These are phyloP conservation scores for Geosmithia putterillii DNA, from an alignment of 2,329 filamentous ascomycete genomes.

Conservation along the genomic window DNA sequence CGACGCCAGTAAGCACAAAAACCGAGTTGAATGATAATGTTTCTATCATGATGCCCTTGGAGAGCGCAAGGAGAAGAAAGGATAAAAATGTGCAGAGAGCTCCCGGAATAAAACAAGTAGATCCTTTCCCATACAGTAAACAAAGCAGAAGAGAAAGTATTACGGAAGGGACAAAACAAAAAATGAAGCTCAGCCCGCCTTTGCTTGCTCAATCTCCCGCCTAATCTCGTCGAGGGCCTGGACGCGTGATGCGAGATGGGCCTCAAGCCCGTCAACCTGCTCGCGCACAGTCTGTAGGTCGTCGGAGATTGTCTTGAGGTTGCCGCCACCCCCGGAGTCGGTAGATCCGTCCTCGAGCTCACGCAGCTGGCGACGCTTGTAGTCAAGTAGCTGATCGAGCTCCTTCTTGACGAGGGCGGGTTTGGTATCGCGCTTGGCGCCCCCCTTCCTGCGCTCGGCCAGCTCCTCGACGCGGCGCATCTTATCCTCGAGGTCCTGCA, in stretches of 20 bases:
- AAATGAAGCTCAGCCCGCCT: slow-evolving; percentile 19
- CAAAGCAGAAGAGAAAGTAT: background rate
- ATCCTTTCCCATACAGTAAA: background rate
- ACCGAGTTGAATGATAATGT: no score
- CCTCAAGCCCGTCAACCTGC: slow-evolving; percentile 83
- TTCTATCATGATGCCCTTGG: no score
- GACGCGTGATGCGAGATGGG: slow-evolving; percentile 66
- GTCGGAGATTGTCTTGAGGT: slow-evolving; percentile 65
- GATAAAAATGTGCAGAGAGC: background rate
- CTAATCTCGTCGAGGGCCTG: slow-evolving; percentile 64
- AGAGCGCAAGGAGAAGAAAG: no score
- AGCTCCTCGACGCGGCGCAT: slow-evolving; percentile 70
- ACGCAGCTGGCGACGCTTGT: slow-evolving; percentile 71
- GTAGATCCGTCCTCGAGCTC: slow-evolving; percentile 63
- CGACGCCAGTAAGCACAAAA: no score
- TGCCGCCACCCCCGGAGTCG: slow-evolving; percentile 59
- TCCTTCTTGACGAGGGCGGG: slow-evolving; percentile 90
- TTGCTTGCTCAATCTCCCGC: slow-evolving; percentile 80
- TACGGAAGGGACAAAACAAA: background rate
- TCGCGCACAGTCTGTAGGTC: slow-evolving; percentile 87
- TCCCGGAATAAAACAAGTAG: background rate
- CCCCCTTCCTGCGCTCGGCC: slow-evolving; percentile 49
- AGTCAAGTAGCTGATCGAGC: slow-evolving; percentile 86
- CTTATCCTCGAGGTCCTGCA: slow-evolving; percentile 80
- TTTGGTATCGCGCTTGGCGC: slow-evolving; percentile 61